These are phyloP conservation scores for Myotisia sp. DNA, from an alignment of 2,329 filamentous ascomycete genomes.

Conservation along the genomic window DNA sequence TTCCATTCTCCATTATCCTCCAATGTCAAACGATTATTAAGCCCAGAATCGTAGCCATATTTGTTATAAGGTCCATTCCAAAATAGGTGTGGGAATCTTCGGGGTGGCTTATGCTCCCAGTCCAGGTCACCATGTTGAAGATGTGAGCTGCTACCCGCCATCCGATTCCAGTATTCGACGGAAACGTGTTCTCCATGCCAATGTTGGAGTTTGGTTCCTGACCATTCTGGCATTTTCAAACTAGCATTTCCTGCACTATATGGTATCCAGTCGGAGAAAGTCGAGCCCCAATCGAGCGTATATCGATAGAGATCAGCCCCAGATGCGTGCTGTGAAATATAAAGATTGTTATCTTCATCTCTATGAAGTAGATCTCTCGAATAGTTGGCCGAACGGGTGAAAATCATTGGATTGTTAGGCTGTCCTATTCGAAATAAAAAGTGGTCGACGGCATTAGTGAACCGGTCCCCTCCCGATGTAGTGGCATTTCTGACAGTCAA, in stretches of 20 bases:
- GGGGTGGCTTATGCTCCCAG: constrained; percentile 25
- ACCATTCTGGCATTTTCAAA: constrained; percentile 39
- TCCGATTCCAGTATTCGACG: constrained; percentile 48
- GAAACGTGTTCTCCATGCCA: constrained; percentile 50
- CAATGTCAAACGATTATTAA: constrained; percentile 40
- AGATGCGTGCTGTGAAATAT: constrained; percentile 44
- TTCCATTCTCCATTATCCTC: constrained; percentile 39
- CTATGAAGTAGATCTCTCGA: constrained; percentile 35
- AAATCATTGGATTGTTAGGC: constrained; percentile 41
- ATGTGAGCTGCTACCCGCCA: constrained; percentile 46
- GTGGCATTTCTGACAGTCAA: constrained; percentile 44
- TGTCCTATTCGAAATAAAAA: constrained; percentile 47
- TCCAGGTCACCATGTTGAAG: constrained; percentile 45
- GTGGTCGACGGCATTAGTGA: constrained; percentile 40
- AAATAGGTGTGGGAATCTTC: constrained; percentile 49
- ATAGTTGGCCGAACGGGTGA: constrained; percentile 40
- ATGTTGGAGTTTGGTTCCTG: constrained; percentile 42
- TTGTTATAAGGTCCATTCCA: constrained; percentile 50
- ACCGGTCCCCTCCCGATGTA: constrained; percentile 26
- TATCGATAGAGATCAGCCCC: constrained; percentile 51
- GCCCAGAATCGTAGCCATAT: constrained; percentile 49
- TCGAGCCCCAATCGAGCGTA: constrained; percentile 46
- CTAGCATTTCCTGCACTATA: constrained; percentile 41
- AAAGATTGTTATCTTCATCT: constrained; percentile 30
- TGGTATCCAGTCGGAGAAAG: constrained; percentile 44